Conservation (phyloP, 768 basidiomycete species). For the Suillus plorans region DNA sequence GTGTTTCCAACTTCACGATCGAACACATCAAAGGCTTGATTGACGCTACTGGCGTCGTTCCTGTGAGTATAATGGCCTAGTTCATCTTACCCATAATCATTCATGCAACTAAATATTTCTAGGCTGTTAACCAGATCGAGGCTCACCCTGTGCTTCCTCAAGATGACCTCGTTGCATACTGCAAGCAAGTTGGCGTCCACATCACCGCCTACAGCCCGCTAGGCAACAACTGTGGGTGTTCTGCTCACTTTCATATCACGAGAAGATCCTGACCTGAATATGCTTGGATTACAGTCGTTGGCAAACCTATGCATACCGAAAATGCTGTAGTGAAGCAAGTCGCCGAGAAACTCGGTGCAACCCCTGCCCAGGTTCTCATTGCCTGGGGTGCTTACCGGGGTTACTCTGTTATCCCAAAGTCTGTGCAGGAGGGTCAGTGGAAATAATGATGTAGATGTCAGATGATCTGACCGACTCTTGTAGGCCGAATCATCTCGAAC, state of each 20-base stretch:
- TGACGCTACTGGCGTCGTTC: constrained; percentile 68
- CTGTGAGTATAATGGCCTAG: constrained; percentile 40
- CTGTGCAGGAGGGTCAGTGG: constrained; percentile 53
- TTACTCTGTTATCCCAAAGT: constrained; percentile 84
- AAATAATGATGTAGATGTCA: constrained; percentile 5
- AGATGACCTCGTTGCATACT: constrained; percentile 68
- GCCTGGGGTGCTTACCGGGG: constrained; percentile 79
- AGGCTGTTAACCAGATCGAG: constrained; percentile 79
- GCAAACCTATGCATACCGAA: constrained; percentile 68
- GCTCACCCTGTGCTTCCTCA: constrained; percentile 80
- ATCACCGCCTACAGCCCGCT: constrained; percentile 74
- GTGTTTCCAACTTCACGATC: constrained; percentile 82
- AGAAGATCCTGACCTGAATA: not conserved
- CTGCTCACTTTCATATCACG: not conserved
- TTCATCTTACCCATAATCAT: constrained; percentile 5
- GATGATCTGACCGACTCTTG: not conserved
- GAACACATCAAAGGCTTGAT: constrained; percentile 66
- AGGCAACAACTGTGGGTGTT: constrained; percentile 69
- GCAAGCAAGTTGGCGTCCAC: constrained; percentile 68
- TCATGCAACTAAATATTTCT: not conserved
- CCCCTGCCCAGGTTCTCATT: constrained; percentile 79
- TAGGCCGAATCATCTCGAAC: constrained; percentile 70
- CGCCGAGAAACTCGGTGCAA: constrained; percentile 60
- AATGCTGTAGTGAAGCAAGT: constrained; percentile 59
- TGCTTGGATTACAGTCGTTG: constrained; percentile 42